Base-by-base conservation (phyloP, 2,329 filamentous ascomycete species). In the Arthrinium puccinioides region DNA sequence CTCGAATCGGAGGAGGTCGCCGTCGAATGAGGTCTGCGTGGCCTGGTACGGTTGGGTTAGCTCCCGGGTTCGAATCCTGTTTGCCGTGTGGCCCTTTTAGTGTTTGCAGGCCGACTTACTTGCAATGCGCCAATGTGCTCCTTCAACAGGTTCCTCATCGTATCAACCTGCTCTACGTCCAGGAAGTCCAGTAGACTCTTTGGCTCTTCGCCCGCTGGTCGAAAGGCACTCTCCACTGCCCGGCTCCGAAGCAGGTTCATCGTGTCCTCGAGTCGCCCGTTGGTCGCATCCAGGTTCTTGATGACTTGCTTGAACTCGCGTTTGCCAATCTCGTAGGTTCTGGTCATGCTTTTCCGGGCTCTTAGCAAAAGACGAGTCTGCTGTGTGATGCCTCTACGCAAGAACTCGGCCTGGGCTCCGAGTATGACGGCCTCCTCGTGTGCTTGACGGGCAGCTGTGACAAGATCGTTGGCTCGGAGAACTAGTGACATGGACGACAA, bases 391-490 rank as follows among this genome's bases (percentile, higher is more conserved):
- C 77, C 78, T 9, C 66, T 68, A 35, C 72, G 74, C 6, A 89
- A 60, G 54, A 87, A 87, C n/a, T 67, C 69, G 0, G 80, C 78
- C 50, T 84, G 73, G 7, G 85, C 79, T 16, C 74, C 74, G 4
- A 94, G 71, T 9, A 89, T 70, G 37, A 87, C 81, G 32, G 81
- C 82, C 48, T 92, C 83, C 54, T 94, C 86, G 46, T 95, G 71
- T 23, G 86, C 76, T 21, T 72, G 67, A 23, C 87, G 82, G 5
- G 88, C 87, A 11, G 76, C 70, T 15, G 78, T 87, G 30, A 92
- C 84, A 39, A 96, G 80, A 53, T 94, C 84, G 55, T 92, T 89
- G 46, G 88, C 89, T 42, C 86, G 84, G 56, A 86, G 82, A 36
- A 96, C 87, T 42, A 85, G 80, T 28, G 72, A 78, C 57, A 94